These are phyloP conservation scores for Porcisia deanei DNA, from an alignment of 208 protist species.

Conservation along the genomic window DNA sequence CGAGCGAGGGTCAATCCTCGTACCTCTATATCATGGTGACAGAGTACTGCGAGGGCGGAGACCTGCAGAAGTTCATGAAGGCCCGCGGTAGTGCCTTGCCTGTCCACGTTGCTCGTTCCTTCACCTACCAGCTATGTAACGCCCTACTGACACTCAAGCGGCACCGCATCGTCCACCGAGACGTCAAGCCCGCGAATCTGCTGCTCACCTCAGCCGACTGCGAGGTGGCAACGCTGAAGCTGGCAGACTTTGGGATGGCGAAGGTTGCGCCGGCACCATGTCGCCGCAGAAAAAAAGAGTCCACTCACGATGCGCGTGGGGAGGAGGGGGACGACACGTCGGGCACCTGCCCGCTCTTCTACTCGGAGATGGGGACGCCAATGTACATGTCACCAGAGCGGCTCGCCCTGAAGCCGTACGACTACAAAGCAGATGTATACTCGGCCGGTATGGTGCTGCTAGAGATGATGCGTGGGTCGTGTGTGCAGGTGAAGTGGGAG, in stretches of 20 bases:
- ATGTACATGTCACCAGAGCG: constrained; percentile 84
- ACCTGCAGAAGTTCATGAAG: constrained; percentile 46
- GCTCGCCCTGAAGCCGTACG: constrained; percentile 53
- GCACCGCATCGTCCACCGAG: constrained; percentile 76
- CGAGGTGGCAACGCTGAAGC: constrained; percentile 55
- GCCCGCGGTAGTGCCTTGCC: constrained; percentile 21
- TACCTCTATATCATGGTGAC: constrained; percentile 46
- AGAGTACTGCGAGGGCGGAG: constrained; percentile 69
- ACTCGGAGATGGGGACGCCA: constrained; percentile 61
- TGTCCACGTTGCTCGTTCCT: constrained; percentile 34
- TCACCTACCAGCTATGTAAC: constrained; percentile 72
- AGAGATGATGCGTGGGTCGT: constrained; percentile 65
- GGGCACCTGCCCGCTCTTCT: constrained; percentile 35
- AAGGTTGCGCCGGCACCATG: constrained; percentile 20
- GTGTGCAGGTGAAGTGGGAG: constrained; percentile 40
- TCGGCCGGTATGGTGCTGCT: constrained; percentile 79
- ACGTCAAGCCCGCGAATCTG: constrained; percentile 91
- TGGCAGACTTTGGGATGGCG: constrained; percentile 80
- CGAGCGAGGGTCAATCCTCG: constrained; percentile 10
- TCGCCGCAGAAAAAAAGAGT: background rate
- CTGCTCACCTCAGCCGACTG: constrained; percentile 57
- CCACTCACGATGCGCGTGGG: background rate
- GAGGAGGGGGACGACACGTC: constrained; percentile 1
- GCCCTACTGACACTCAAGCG: constrained; percentile 49
- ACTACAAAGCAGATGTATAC: constrained; percentile 79